A percentile compares a stretch with the other conserved stretches of the same genome.
Evolutionary conservation across 169 alveolate genomes (phyloP).

Genomic region (Neospora caninum): DNA sequence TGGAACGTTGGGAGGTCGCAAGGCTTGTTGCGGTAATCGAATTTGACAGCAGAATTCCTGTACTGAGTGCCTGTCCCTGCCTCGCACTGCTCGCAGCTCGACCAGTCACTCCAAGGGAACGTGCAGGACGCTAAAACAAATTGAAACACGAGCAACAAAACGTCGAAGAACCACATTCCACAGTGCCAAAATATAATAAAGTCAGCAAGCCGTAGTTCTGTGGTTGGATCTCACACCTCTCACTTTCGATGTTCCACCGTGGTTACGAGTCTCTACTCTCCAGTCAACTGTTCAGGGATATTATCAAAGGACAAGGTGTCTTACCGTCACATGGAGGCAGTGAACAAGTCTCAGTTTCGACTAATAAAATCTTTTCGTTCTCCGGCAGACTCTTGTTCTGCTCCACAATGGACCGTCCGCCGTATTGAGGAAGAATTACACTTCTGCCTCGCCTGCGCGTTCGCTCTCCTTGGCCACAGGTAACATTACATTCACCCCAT

Average conservation of each 20-base stretch:
- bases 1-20: constrained; percentile 43
- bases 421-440: constrained; percentile 14
- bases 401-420: constrained; percentile 58
- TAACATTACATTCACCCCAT: constrained; percentile 72
- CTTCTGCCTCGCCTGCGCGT: constrained; percentile 61
- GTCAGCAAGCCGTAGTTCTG: no score
- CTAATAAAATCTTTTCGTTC: background rate
- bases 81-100: background rate
- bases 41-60: constrained; percentile 31
- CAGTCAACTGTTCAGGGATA: no score
- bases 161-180: background rate
- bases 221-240: no score
- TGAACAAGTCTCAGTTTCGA: constrained; percentile 14
- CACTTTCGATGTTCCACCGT: no score
- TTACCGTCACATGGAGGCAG: constrained; percentile 49
- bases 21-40: constrained; percentile 16
- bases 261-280: no score
- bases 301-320: background rate
- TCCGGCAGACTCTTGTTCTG: constrained; percentile 47
- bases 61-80: constrained; percentile 27
- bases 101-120: constrained; percentile 61
- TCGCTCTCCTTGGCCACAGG: constrained; percentile 72
- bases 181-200: background rate
- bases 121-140: constrained; percentile 52
- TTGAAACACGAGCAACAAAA: background rate